Base-by-base conservation (phyloP, 75 land plant species). In the Sequoia sempervirens region DNA sequence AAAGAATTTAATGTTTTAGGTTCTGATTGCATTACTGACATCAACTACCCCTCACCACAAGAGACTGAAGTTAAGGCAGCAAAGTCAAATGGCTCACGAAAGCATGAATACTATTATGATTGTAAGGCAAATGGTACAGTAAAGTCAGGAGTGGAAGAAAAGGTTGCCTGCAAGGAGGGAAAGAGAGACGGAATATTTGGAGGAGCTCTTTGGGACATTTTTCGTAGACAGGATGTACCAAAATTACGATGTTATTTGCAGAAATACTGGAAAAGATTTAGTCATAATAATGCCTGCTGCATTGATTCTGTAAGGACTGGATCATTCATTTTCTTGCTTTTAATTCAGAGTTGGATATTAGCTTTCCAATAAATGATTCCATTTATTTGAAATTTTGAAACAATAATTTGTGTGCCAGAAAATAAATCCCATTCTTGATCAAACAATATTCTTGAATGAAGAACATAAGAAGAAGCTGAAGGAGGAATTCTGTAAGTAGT, bases 121-220 rank as follows among this genome's bases (percentile, higher is more conserved):
- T 43, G 47, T 28, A 78, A 45, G 30, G 80, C 23, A 78, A 45
- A 26, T 78, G 80, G 50, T 78, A 78, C 50, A 78, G 23, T 78
- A 32, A 41, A 78, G 80, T 26, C 80, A 26, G 41, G 28, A 26
- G 15, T 78, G 47, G 32, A 45, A n/a, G 80, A 43, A 45, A 45
- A 45, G 4, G 12, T 78, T 78, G 45, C 13, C 32, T 26, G 26
- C 30, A 45, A 78, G 12, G 80, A 78, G 50, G 47, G 41, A 43
- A 43, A 43, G 30, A 43, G 5, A 26, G 80, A 78, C 9, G 50
- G 7, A 4, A 34, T 83, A 53, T 83, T 53, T 78, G 87, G 87
- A 76, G 93, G 95, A 85, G 92, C 90, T 34, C 81, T 88, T 68
- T 93, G 95, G 95, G 95, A 93, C 78, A 86, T 93, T 30, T 93